These are phyloP conservation scores for Tremella yokohamensis DNA, from an alignment of 768 basidiomycete genomes.

Conservation along the genomic window DNA sequence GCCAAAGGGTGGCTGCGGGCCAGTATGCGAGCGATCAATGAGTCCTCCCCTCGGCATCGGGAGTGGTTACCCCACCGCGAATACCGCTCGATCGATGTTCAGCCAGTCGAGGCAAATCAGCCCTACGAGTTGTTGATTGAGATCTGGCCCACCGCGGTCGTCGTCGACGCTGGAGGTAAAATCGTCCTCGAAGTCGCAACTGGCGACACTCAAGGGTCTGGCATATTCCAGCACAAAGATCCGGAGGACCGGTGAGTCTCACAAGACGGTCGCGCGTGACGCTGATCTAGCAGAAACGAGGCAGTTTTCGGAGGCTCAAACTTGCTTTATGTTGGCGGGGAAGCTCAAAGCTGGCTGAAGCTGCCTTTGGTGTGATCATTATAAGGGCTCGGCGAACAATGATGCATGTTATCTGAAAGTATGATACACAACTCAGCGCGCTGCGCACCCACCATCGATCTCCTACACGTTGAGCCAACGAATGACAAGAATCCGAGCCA, in stretches of 20 bases:
- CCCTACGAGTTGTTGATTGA: slow-evolving; percentile 32
- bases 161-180: slow-evolving; percentile 23
- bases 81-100: slow-evolving; percentile 29
- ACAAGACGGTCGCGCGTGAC: not conserved
- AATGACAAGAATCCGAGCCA: too few species aligned
- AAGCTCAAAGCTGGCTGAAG: not conserved
- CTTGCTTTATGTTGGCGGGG: slow-evolving; percentile 5
- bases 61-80: slow-evolving; percentile 34
- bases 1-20: slow-evolving; percentile 3
- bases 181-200: slow-evolving; percentile 25
- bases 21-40: slow-evolving; percentile 33
- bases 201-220: slow-evolving; percentile 22
- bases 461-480: too few species aligned
- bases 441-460: too few species aligned
- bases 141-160: slow-evolving; percentile 40
- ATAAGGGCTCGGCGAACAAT: too few species aligned
- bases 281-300: not conserved
- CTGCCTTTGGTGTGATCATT: not conserved
- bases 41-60: slow-evolving; percentile 24
- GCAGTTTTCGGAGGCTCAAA: not conserved
- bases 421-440: too few species aligned
- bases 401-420: too few species aligned
- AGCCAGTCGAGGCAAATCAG: slow-evolving; percentile 18
- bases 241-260: slow-evolving; percentile 15
- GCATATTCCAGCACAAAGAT: slow-evolving; percentile 24